Conservation (phyloP, 257 asterid genomes). For the Plantago elongata region DNA sequence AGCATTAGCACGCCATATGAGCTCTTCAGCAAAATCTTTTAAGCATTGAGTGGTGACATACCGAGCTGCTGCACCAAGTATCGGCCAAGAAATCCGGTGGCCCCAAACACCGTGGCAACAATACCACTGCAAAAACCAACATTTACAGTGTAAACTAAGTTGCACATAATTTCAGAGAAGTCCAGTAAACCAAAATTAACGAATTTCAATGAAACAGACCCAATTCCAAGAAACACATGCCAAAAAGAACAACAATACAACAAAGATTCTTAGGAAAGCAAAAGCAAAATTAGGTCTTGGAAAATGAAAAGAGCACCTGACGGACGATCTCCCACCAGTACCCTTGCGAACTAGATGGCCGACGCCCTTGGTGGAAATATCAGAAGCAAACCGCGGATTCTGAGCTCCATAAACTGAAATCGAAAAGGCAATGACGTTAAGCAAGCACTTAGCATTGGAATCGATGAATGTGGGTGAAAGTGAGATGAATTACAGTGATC, state of each 20-base stretch:
- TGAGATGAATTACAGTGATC: conserved; percentile 45
- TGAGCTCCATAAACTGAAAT: conserved; percentile 58
- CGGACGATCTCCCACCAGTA: conserved; percentile 97
- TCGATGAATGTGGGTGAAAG: conserved; percentile 20
- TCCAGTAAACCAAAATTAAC: background rate
- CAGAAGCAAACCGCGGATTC: conserved; percentile 57
- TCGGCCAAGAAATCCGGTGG: conserved; percentile 94
- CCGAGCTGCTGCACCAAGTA: conserved; percentile 94
- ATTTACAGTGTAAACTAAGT: conserved; percentile 18
- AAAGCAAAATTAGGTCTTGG: background rate
- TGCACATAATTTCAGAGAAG: background rate
- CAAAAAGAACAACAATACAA: background rate
- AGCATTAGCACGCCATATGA: no score
- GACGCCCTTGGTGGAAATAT: conserved; percentile 62
- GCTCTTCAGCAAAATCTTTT: no score
- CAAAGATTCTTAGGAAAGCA: background rate
- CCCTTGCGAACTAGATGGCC: conserved; percentile 94
- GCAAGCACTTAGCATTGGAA: conserved; percentile 9
- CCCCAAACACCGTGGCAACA: conserved; percentile 92
- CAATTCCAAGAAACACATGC: background rate
- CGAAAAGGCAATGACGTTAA: conserved; percentile 5
- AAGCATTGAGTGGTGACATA: conserved; percentile 22
- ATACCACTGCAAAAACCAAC: conserved; percentile 71
- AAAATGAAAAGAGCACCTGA: conserved; percentile 43
- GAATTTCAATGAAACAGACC: background rate